Base-by-base conservation (phyloP, 495 filamentous ascomycete species). In the Aspergillus bridgeri region DNA sequence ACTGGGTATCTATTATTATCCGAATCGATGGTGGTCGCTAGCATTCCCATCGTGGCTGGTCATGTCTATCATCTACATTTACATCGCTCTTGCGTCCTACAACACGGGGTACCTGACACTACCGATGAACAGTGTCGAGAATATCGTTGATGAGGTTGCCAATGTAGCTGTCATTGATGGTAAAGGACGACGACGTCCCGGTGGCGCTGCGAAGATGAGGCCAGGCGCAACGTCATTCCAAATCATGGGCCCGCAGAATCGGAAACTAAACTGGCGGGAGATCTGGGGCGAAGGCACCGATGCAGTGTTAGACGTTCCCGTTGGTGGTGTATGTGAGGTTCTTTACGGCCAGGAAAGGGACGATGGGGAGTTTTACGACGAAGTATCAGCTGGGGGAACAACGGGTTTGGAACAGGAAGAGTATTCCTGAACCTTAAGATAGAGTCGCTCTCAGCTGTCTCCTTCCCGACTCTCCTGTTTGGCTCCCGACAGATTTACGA, bases 291-390 rank as follows among this genome's bases (percentile, higher is more conserved):
- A 90, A 61, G 91, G 95, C 27, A 99, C 95, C 1, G 94, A 99
- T 80, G 94, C 91, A 13, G 93, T 97, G 6, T 89, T 98, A 90
- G 94, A 99, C 80, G 85, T 99, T 19, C 94, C 94, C 6, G 80
- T 98, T 44, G 95, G 92, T 19, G 94, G 94, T 3, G 94, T 97
- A n/a, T 97, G 93, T 72, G 94, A 99, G 79, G 84, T 98, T 6
- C 62, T 83, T 0, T 83, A 82, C 54, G 80, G 79, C 7, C 72
- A 69, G 45, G 73, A 77, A 52, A 65, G 76, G 38, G 71, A 74
- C 22, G 75, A 76, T 18, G 70, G 74, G 20, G 65, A 66, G 44
- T 18, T 61, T 19, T 65, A 52, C 25, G 62, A 63, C 13, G 58
- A 62, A 46, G 9, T 5, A 19, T 19, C 23, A 17, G 19, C 19